These are phyloP conservation scores for Styphnolobium japonicum DNA, from an alignment of 306 rosid genomes.

Conservation along the genomic window DNA sequence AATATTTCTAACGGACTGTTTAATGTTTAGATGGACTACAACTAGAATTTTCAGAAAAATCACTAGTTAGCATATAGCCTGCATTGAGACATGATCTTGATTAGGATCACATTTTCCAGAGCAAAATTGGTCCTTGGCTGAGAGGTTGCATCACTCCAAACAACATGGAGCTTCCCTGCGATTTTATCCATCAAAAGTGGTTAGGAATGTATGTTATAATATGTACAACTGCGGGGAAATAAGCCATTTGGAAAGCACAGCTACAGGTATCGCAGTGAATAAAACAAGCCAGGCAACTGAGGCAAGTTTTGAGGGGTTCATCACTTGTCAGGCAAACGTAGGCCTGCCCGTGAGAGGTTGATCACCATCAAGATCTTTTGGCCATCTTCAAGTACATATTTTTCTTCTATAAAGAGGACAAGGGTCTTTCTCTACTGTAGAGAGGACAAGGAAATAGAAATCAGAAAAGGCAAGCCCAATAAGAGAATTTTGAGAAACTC, in stretches of 20 bases:
- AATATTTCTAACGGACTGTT: background rate
- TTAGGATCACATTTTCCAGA: background rate
- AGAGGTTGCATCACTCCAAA: conserved; percentile 16
- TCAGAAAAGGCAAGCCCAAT: conserved; percentile 3
- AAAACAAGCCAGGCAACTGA: background rate
- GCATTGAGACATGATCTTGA: background rate
- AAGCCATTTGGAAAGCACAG: background rate
- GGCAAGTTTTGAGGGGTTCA: conserved; percentile 18
- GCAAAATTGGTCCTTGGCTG: background rate
- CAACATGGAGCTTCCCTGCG: background rate
- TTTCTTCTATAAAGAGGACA: background rate
- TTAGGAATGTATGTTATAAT: background rate
- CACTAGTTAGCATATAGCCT: background rate
- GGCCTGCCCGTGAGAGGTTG: background rate
- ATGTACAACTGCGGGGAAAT: conserved; percentile 1
- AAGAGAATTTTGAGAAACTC: background rate
- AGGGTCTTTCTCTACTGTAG: conserved; percentile 7
- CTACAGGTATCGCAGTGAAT: background rate
- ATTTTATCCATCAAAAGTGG: background rate
- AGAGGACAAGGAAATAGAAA: background rate
- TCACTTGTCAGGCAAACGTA: background rate
- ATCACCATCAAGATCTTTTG: background rate
- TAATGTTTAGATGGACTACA: background rate
- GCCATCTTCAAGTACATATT: conserved; percentile 5
- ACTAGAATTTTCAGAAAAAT: background rate